Evolutionary conservation across 2,329 filamentous ascomycete species (phyloP).

Genomic region (Thelonectria discophora): DNA sequence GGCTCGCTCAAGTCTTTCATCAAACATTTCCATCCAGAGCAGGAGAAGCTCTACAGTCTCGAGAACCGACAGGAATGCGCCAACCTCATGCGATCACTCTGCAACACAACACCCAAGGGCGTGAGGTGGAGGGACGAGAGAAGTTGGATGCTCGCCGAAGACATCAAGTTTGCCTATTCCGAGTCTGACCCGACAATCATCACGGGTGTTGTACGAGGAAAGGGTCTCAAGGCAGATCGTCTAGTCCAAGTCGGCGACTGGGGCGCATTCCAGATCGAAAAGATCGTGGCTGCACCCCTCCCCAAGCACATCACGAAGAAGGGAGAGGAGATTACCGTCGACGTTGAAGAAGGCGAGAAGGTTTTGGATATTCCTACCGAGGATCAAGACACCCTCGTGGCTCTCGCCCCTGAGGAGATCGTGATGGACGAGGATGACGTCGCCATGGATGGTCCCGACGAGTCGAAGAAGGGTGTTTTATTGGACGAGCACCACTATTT

Average conservation of each 20-base stretch:
- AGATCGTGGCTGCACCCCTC: conserved; percentile 81
- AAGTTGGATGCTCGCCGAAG: conserved; percentile 93
- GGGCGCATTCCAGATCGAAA: conserved; percentile 92
- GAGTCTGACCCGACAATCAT: conserved; percentile 73
- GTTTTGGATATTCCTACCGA: conserved; percentile 76
- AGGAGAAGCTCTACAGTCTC: conserved; percentile 89
- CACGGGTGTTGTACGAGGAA: conserved; percentile 87
- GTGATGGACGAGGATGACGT: conserved; percentile 67
- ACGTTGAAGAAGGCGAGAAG: conserved; percentile 67
- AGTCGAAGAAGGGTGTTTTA: conserved; percentile 83
- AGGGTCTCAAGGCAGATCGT: conserved; percentile 86
- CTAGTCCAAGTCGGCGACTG: conserved; percentile 92
- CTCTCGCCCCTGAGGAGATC: conserved; percentile 86
- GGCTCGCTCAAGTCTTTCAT: conserved; percentile 91
- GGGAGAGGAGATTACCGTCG: conserved; percentile 74
- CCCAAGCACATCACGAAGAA: conserved; percentile 68
- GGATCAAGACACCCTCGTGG: conserved; percentile 83
- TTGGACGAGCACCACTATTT: conserved; percentile 99
- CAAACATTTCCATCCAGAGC: conserved; percentile 90
- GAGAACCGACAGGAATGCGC: conserved; percentile 90
- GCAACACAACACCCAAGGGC: conserved; percentile 91
- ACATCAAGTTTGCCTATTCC: conserved; percentile 74
- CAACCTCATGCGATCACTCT: conserved; percentile 89
- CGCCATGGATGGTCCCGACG: conserved; percentile 50
- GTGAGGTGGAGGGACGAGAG: conserved; percentile 95